Base-by-base conservation (phyloP, 2,329 filamentous ascomycete species). In the Dactylellina sp. region DNA sequence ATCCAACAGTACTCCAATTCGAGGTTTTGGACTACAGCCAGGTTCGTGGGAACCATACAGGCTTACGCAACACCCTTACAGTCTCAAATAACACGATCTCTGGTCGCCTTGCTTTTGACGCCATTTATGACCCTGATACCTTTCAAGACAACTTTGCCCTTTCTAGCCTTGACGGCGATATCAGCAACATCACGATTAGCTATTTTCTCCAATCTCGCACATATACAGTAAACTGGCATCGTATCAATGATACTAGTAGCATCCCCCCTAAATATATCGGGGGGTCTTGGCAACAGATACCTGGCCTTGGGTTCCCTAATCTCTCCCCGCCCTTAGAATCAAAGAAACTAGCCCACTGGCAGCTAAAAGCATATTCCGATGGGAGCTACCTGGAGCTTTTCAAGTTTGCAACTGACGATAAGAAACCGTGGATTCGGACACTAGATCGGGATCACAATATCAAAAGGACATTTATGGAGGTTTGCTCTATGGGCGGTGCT, bases 151-250 rank as follows among this genome's bases (percentile, higher is more conserved):
- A 53, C 49, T 66, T 74, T 37, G 37, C 49, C 12, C 55, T 74
- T 14, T 35, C 55, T 1, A 66, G 49, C 2, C 9, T 50, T 7
- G 61, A 74, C 6, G 70, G 70, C 1, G 61, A 62, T 12, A 22
- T 66, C 44, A 56, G 49, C 5, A 66, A 74, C 25, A 50, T 66
- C 16, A 66, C 47, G 9, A 62, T 66, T 14, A 61, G 9, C 40
- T 74, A 66, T 39, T 66, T 66, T 37, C 24, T 74, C 6, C 61
- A 56, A 40, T 74, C 70, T 9, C 62, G 57, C 28, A 61, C 65
- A 16, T 74, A 74, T 22, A 66, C 61, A 1, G 53, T 74, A 25
- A 74, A 66, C 47, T 62, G 50, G 40, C 61, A 74, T n/a, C 56
- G 44, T 32, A 18, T n/a, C 2, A 74, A 74, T 42, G 55, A 62